Evolutionary conservation across 768 basidiomycete genomes (phyloP).

Genomic region (Suillus ampliporus): DNA sequence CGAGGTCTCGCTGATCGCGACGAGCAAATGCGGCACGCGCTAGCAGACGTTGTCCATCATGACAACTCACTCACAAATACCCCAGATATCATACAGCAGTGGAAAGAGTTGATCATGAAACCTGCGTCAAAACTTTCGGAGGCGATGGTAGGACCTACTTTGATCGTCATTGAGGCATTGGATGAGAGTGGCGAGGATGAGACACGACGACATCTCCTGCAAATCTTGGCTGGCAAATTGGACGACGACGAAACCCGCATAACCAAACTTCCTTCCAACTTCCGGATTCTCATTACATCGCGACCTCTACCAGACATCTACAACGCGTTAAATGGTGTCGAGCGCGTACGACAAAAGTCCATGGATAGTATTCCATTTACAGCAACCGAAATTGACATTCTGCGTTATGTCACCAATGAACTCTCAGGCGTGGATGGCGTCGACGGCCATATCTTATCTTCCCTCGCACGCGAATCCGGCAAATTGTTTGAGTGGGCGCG

Average conservation of each 20-base stretch:
- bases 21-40: too few species aligned
- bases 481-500: slow-evolving; percentile 6
- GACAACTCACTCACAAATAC: not conserved
- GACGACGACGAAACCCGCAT: slow-evolving; percentile 9
- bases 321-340: not conserved
- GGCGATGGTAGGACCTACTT: slow-evolving; percentile 19
- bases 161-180: slow-evolving; percentile 32
- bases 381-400: not conserved
- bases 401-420: not conserved
- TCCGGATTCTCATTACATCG: slow-evolving; percentile 11
- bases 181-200: slow-evolving; percentile 19
- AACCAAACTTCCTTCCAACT: slow-evolving; percentile 6
- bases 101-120: slow-evolving; percentile 21
- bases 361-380: not conserved
- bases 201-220: slow-evolving; percentile 19
- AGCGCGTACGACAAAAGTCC: not conserved
- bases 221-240: slow-evolving; percentile 31
- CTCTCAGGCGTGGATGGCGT: not conserved
- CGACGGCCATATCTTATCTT: not conserved
- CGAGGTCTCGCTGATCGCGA: not conserved
- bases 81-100: slow-evolving; percentile 11
- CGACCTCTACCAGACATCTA: slow-evolving; percentile 7
- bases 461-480: not conserved
- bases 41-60: too few species aligned
- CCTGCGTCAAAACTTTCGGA: slow-evolving; percentile 19